Evolutionary conservation across 768 basidiomycete genomes (phyloP).

Genomic region (Dioszegia hungarica): DNA sequence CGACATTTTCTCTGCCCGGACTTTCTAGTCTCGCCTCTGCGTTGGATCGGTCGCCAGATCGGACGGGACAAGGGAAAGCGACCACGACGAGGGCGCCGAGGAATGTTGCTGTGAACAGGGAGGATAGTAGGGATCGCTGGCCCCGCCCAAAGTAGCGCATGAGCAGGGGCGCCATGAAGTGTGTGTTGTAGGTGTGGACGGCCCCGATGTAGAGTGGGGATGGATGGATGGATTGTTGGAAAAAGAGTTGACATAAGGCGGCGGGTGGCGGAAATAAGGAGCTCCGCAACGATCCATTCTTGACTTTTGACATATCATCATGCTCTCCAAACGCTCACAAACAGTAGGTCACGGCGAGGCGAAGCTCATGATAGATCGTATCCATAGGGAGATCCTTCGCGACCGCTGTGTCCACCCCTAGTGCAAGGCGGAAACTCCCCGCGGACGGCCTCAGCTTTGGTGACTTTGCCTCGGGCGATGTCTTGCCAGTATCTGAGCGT

Average conservation of each 20-base stretch:
- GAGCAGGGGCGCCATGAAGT: slow-evolving; percentile 46
- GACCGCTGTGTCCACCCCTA: slow-evolving; percentile 11
- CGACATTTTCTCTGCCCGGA: slow-evolving; percentile 28
- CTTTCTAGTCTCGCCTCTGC: slow-evolving; percentile 8
- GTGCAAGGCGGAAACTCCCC: slow-evolving; percentile 26
- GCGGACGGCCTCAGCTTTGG: slow-evolving; percentile 46
- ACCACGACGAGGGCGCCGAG: slow-evolving; percentile 48
- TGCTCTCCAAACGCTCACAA: slow-evolving; percentile 1
- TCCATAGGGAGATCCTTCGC: slow-evolving; percentile 8
- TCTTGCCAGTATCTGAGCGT: slow-evolving; percentile 17
- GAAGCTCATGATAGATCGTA: slow-evolving; percentile 1
- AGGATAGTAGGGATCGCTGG: slow-evolving; percentile 46
- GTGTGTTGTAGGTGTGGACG: too few relatives aligned
- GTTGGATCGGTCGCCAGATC: slow-evolving; percentile 19
- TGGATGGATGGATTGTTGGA: background rate
- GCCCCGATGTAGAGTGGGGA: too few relatives aligned
- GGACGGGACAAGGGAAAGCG: slow-evolving; percentile 47
- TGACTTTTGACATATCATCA: background rate
- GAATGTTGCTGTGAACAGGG: slow-evolving; percentile 48
- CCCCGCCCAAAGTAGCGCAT: slow-evolving; percentile 42
- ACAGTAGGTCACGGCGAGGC: background rate
- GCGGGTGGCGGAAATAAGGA: background rate
- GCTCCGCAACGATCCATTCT: too few relatives aligned
- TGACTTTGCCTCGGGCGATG: slow-evolving; percentile 43
- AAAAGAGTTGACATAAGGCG: background rate